Base-by-base conservation (phyloP, 1,139 yeast species). In the Lodderomyces jiufengensis region DNA sequence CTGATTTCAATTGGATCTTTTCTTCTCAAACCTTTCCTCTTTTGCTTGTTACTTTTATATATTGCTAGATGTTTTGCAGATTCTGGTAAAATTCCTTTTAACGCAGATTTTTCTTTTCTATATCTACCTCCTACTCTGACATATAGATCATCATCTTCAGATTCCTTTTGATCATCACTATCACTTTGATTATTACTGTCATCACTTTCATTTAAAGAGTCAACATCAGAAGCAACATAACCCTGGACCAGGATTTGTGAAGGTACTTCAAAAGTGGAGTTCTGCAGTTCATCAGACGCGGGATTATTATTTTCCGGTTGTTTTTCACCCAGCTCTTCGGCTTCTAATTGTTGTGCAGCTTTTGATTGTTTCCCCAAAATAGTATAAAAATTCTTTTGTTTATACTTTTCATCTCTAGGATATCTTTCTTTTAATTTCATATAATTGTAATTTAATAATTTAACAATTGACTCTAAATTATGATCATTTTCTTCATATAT, bases 401-500 rank as follows among this genome's bases (percentile, higher is more conserved):
- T 57, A 42, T 59, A 70, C 32, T 66, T 59, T 16, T 68, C 73
- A 37, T 70, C 75, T 10, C 53, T 50, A 2, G 73, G 73, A 36
- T 64, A 59, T 23, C 51, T 42, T 25, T 48, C 45, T 43, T 66
- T 68, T 32, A 58, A 48, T 32, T 48, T 51, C 26, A 61, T 37
- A 41, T 70, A 70, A 29, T 60, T 51, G 29, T 57, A 58, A 46
- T 70, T 70, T 31, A 70, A 51, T 16, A 57, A 54, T 39, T 54
- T 59, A 11, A 69, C 55, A 31, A 70, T 66, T 2, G 49, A 48
- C 27, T 59, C 63, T 13, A 67, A 48, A 34, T 68, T 63, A 13
- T 46, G 57, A 15, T 58, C 60, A 28, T 52, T 53, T 11, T 60
- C 63, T 32, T 57, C 61, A 44, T 64, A 69, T 31, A 70, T 44